A percentile compares a stretch with the other conserved stretches of the same genome.
Evolutionary conservation across 768 basidiomycete genomes (phyloP).

Genomic region (Mycena indigotica): DNA sequence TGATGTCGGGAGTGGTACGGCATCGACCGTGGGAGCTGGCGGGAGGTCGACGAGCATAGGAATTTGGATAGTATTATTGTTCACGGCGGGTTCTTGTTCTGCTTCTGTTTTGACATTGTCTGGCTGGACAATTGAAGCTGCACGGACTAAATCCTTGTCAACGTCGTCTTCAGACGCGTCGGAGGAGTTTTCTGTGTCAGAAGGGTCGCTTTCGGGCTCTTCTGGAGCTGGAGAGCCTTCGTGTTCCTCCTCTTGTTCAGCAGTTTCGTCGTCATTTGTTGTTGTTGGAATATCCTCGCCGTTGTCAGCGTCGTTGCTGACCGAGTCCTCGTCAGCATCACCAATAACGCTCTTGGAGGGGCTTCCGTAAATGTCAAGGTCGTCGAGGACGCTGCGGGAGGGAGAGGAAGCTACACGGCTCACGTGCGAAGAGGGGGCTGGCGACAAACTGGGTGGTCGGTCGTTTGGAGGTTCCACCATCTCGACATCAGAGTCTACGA

Average conservation of each 20-base stretch:
- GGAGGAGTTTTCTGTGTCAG: conserved; percentile 18
- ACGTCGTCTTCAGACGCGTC: conserved; percentile 27
- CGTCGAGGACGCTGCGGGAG: too few species aligned
- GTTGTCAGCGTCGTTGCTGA: conserved; percentile 13
- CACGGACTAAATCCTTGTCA: conserved; percentile 21
- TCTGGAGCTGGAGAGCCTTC: conserved; percentile 10
- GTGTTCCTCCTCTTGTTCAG: conserved; percentile 8
- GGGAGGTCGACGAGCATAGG: conserved; percentile 25
- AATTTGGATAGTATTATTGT: conserved; percentile 12
- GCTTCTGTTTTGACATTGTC: conserved; percentile 6
- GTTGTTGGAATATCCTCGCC: conserved; percentile 9
- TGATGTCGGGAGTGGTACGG: too few species aligned
- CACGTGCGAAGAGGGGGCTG: conserved; percentile 10
- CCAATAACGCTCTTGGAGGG: conserved; percentile 20
- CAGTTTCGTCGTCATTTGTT: conserved; percentile 20
- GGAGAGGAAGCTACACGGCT: conserved; percentile 24
- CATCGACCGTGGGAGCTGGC: too few species aligned
- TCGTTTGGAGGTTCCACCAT: conserved; percentile 19
- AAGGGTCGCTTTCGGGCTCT: conserved; percentile 4
- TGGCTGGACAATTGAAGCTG: conserved; percentile 17
- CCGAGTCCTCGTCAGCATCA: conserved; percentile 16
- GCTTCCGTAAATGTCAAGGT: conserved; percentile 22
- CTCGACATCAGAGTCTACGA: conserved; percentile 33
- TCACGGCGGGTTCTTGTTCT: too few species aligned
- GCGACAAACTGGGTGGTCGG: background rate